Evolutionary conservation across 371 early-diverging fungal species (phyloP), one percentile per base, ranked within the genome.

Genomic region (Lichtheimia hyalospora): DNA sequence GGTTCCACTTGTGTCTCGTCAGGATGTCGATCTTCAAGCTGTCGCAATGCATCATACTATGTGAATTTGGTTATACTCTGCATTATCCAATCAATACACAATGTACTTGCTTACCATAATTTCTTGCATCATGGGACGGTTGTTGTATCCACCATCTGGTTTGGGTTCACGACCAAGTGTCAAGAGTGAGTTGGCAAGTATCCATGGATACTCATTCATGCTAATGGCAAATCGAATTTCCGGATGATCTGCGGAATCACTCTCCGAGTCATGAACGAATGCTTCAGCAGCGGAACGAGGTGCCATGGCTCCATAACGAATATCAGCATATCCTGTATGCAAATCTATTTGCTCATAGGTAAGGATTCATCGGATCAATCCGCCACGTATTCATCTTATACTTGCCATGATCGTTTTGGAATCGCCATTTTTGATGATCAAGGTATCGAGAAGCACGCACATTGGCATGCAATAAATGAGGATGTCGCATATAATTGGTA

Each of bases 241-340:
- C 3, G 74, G 74, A n/a, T 61, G 70, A 63, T 61, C 63, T 62
- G n/a, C 65, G 61, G 60, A 70, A 52, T 21, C 69, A 57, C 56
- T 62, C 50, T 15, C 58, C 63, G 42, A 74, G 69, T 75, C 54
- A 54, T 84, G 8, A 40, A 85, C 28, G 57, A 86, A 78, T 0
- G 69, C 59, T 52, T 79, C 76, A 0, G 78, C 82, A 61, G 74
- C 74, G 41, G 67, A 67, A 8, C 77, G 68, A 23, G 85, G 73
- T 3, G 80, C 57, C 59, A 79, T 82, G 10, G 84, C 79, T 23
- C 88, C 88, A 57, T 80, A 82, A 8, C 86, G 81, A 54, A 87
- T 63, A 77, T 86, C 81, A 48, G 80, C 74, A 58, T 82, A 87
- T 15, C 86, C 88, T 4, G 86, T 68, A 63, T 87, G 76, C n/a